phyloP scores from a whole-genome alignment of 345 rosid genomes.

The Ceriops zippeliana region DNA sequence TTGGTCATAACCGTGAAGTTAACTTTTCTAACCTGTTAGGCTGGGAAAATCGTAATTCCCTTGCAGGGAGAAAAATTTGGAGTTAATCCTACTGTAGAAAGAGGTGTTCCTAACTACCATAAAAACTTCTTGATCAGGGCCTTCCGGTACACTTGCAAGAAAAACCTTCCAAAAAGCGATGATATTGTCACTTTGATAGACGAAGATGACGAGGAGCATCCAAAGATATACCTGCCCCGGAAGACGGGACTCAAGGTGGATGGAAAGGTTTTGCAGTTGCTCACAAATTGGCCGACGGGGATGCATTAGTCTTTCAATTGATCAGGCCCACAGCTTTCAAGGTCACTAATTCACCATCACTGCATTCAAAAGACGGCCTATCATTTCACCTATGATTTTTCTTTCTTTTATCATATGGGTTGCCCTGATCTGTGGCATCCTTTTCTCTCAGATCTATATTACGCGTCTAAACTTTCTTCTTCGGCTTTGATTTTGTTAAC shows the following conservation, averaged over 20 bases:
- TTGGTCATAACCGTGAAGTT: no score
- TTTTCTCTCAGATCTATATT: slow-evolving; percentile 32
- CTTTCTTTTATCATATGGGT: background rate
- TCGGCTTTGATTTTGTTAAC: no score
- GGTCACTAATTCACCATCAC: slow-evolving; percentile 29
- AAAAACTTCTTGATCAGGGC: slow-evolving; percentile 29
- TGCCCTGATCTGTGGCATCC: background rate
- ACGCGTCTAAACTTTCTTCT: no score
- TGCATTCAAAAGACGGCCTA: background rate
- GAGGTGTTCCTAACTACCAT: background rate
- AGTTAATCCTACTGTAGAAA: no score
- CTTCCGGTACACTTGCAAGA: slow-evolving; percentile 49
- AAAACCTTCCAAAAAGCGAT: slow-evolving; percentile 42
- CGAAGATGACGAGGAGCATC: slow-evolving; percentile 44
- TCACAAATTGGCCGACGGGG: slow-evolving; percentile 65
- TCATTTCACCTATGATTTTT: background rate
- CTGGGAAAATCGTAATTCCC: no score
- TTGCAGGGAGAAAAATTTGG: no score
- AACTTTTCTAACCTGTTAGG: no score
- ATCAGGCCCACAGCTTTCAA: slow-evolving; percentile 42
- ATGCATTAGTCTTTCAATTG: slow-evolving; percentile 58
- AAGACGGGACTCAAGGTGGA: slow-evolving; percentile 63
- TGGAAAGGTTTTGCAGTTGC: slow-evolving; percentile 71
- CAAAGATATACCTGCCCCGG: slow-evolving; percentile 42
- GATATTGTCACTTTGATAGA: slow-evolving; percentile 41